Evolutionary conservation across 176 grass and related monocot genomes (phyloP), one percentile per base, ranked within the genome.

Genomic region (Zizania latifolia): DNA sequence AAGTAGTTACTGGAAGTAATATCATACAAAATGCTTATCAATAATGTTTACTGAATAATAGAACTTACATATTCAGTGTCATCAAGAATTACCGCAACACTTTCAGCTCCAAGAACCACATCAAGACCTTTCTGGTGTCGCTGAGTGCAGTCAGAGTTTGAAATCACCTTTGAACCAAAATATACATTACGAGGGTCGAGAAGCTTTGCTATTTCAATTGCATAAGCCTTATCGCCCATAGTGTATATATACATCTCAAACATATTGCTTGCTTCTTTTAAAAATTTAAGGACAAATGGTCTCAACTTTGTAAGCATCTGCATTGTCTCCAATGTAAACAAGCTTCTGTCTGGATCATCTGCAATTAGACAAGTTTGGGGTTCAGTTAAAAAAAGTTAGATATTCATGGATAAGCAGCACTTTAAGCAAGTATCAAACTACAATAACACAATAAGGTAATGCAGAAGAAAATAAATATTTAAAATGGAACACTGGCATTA

Each of bases 231-330:
- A 62, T 92, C 91, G 40, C 87, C 94, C 94, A 98, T 98, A 68
- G 91, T 94, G 55, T 98, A 98, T 75, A 98, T 88, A 71, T 94
- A 94, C 88, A 98, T 78, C 48, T 98, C 91, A 82, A 94, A 98
- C 70, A 98, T 72, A 71, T 58, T 76, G n/a, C 81, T 92, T 76
- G 95, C 91, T 91, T 99, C 85, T 84, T 90, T 83, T 39, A 99
- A 72, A 89, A 94, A 94, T 26, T 80, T 71, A 32, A 62, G 68
- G 22, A 94, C 89, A 76, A 92, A 94, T 7, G 95, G 91, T 59
- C 91, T 89, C 72, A 99, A 83, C 50, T 99, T 99, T 63, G 92
- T 99, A 76, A 99, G 86, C 94, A 94, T 92, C 21, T 92, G 76
- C 75, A 89, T 93, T 75, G 70, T 75, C 17, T 85, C 72, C 13